These are phyloP conservation scores for Chrysoporthe cubensis DNA, from an alignment of 2,329 filamentous ascomycete genomes.

Conservation along the genomic window DNA sequence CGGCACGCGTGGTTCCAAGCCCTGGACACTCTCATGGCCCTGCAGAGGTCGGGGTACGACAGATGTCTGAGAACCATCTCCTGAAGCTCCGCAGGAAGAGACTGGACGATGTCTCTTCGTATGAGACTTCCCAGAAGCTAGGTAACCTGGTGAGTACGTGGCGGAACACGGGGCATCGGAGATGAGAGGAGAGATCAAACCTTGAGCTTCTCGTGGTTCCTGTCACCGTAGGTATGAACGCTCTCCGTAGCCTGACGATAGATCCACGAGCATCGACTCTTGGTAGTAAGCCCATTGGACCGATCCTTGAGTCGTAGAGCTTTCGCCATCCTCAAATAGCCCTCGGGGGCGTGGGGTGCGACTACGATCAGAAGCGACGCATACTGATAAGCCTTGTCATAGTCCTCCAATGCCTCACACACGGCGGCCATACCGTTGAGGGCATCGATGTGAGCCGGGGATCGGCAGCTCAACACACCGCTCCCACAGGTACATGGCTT, in stretches of 20 bases:
- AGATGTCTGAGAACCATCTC: conserved; percentile 11
- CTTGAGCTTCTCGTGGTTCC: conserved; percentile 16
- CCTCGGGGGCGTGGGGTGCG: conserved; percentile 25
- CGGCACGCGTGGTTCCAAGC: conserved; percentile 19
- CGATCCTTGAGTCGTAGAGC: conserved; percentile 12
- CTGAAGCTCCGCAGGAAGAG: conserved; percentile 16
- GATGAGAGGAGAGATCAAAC: not conserved
- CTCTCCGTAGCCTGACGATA: conserved; percentile 20
- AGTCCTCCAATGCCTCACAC: conserved; percentile 9
- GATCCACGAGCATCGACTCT: conserved; percentile 18
- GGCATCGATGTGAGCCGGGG: conserved; percentile 10
- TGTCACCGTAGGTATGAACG: conserved; percentile 15
- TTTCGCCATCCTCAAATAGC: conserved; percentile 27
- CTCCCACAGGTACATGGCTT: conserved; percentile 25
- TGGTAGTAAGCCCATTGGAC: not conserved
- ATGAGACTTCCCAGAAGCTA: conserved; percentile 13
- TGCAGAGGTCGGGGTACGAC: conserved; percentile 15
- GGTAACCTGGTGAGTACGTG: not conserved
- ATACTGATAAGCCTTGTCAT: conserved; percentile 15
- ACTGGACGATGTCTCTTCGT: conserved; percentile 18
- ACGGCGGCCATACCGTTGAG: conserved; percentile 11
- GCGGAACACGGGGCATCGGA: not conserved
- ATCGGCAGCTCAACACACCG: conserved; percentile 10
- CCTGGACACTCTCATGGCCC: conserved; percentile 24
- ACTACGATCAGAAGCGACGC: conserved; percentile 20